Conservation (phyloP, 768 basidiomycete genomes). For the Podaxis mareebaensis region DNA sequence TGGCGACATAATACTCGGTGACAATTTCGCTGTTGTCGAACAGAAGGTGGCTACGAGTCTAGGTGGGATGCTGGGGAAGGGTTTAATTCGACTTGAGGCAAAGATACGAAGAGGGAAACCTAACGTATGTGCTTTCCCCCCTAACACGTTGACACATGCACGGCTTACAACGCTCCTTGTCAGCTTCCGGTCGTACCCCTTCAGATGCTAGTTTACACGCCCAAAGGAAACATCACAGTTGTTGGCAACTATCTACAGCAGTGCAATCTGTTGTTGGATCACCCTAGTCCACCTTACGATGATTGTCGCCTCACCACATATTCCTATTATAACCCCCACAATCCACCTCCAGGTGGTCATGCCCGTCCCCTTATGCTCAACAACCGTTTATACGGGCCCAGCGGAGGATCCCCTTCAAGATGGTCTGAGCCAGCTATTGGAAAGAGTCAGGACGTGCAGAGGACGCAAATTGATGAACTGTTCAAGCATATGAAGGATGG, state of each 20-base stretch:
- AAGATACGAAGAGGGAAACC: conserved; percentile 66
- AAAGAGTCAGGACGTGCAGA: conserved; percentile 88
- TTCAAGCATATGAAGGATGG: conserved; percentile 88
- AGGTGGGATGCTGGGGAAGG: conserved; percentile 84
- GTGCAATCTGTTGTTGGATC: conserved; percentile 71
- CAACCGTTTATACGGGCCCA: conserved; percentile 41
- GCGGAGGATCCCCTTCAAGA: conserved; percentile 37
- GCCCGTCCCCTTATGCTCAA: conserved; percentile 40
- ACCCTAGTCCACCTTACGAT: conserved; percentile 74
- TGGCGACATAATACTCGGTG: conserved; percentile 59
- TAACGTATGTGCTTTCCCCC: conserved; percentile 47
- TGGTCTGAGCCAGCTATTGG: conserved; percentile 62
- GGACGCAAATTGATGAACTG: conserved; percentile 91
- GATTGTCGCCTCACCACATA: conserved; percentile 56
- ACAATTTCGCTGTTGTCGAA: conserved; percentile 82
- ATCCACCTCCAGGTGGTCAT: conserved; percentile 72
- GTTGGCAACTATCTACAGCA: conserved; percentile 77
- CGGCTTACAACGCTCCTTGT: not conserved
- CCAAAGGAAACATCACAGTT: conserved; percentile 86
- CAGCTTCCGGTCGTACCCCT: conserved; percentile 84
- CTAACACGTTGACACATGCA: not conserved
- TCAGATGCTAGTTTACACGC: conserved; percentile 88
- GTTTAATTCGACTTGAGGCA: conserved; percentile 78
- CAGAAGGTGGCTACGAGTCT: conserved; percentile 79
- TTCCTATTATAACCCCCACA: conserved; percentile 89